Conservation (phyloP, 2,329 filamentous ascomycete genomes). For the Lomentospora prolificans region DNA sequence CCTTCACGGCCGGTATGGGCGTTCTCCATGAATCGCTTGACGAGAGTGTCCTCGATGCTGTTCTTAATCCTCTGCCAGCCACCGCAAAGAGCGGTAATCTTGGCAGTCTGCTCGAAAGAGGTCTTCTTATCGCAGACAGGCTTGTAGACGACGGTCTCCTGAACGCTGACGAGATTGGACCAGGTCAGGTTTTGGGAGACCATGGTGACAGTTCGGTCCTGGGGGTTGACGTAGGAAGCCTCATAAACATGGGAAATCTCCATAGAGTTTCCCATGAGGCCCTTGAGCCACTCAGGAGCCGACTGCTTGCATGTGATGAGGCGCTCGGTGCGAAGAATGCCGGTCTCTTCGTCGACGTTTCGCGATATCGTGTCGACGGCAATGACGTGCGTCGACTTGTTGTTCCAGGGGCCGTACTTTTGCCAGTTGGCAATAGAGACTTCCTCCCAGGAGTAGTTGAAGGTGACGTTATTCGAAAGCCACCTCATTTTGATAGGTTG, state of each 20-base stretch:
- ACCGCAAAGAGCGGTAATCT: slow-evolving; percentile 88
- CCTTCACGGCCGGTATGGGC: slow-evolving; percentile 83
- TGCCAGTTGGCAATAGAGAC: slow-evolving; percentile 96
- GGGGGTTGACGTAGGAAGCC: slow-evolving; percentile 86
- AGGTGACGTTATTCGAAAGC: slow-evolving; percentile 81
- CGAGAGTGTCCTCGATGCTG: slow-evolving; percentile 84
- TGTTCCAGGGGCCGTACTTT: slow-evolving; percentile 98
- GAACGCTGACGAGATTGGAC: slow-evolving; percentile 80
- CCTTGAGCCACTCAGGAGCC: slow-evolving; percentile 70
- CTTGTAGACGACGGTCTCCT: slow-evolving; percentile 84
- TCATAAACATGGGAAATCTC: slow-evolving; percentile 88
- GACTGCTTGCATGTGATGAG: slow-evolving; percentile 53
- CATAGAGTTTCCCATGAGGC: slow-evolving; percentile 61
- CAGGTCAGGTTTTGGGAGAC: slow-evolving; percentile 91
- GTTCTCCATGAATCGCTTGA: slow-evolving; percentile 86
- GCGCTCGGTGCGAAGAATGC: slow-evolving; percentile 52
- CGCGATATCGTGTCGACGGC: slow-evolving; percentile 89
- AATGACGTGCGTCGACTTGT: slow-evolving; percentile 93
- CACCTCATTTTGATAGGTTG: slow-evolving; percentile 65
- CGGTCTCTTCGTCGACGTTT: slow-evolving; percentile 42
- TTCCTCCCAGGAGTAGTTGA: slow-evolving; percentile 98
- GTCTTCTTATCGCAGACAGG: slow-evolving; percentile 50
- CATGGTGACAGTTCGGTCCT: slow-evolving; percentile 83
- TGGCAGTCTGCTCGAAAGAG: slow-evolving; percentile 77
- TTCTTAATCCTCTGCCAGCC: slow-evolving; percentile 97